Conservation (phyloP, 257 asterid species). For the Capsicum rhomboideum region DNA sequence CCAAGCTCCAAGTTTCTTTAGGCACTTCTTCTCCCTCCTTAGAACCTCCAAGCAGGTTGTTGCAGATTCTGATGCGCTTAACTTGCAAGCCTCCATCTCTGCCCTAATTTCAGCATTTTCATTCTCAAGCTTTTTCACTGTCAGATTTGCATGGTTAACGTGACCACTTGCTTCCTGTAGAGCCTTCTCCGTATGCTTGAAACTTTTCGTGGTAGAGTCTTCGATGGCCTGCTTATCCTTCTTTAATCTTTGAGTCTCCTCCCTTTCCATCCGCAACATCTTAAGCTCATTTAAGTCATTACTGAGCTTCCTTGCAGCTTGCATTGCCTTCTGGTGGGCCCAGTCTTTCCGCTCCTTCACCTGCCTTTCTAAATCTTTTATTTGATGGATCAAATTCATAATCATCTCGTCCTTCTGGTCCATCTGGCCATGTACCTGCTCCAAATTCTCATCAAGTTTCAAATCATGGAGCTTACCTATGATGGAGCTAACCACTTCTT, state of each 20-base stretch:
- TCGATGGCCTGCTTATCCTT: constrained; percentile 69
- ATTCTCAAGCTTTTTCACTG: constrained; percentile 72
- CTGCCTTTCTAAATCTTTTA: constrained; percentile 71
- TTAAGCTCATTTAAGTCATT: constrained; percentile 80
- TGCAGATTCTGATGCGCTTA: constrained; percentile 79
- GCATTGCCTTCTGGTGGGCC: constrained; percentile 92
- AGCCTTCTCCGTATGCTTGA: constrained; percentile 69
- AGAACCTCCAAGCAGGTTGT: constrained; percentile 55
- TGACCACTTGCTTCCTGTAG: constrained; percentile 69
- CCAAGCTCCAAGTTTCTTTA: not conserved
- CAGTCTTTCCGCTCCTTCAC: constrained; percentile 80
- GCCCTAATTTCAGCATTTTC: constrained; percentile 80
- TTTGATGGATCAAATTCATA: constrained; percentile 56
- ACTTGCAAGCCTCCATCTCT: constrained; percentile 76
- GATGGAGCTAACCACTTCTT: constrained; percentile 62
- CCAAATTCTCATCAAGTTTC: constrained; percentile 61
- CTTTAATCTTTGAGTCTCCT: constrained; percentile 60
- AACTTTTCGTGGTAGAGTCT: constrained; percentile 49
- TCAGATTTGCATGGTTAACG: constrained; percentile 72
- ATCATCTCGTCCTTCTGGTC: constrained; percentile 79
- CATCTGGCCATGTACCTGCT: constrained; percentile 33
- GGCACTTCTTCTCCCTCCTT: constrained; percentile 50
- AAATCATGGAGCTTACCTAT: constrained; percentile 64
- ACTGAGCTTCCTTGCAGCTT: constrained; percentile 83
- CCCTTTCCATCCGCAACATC: constrained; percentile 76